These are phyloP conservation scores for Backusella tuberculispora DNA, from an alignment of 192 early-diverging fungal genomes.

Conservation along the genomic window DNA sequence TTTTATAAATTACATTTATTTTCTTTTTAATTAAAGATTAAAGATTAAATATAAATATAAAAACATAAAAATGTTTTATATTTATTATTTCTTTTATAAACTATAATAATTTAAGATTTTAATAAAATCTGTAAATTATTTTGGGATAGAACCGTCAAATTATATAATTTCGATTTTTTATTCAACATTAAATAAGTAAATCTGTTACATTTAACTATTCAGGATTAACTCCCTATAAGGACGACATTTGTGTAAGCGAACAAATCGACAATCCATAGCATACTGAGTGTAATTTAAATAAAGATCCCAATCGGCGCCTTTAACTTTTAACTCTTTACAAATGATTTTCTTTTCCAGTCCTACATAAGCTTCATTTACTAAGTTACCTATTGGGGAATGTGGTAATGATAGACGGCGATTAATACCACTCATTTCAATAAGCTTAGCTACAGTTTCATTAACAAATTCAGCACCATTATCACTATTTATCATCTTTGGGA, in stretches of 20 bases:
- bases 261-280: neutral
- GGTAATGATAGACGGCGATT: neutral
- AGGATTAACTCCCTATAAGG: too few species aligned
- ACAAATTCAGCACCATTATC: slow-evolving; percentile 2
- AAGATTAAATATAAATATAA: too few species aligned
- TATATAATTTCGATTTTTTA: too few species aligned
- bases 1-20: too few species aligned
- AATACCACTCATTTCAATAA: neutral
- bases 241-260: neutral
- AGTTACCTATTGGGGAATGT: slow-evolving; percentile 15
- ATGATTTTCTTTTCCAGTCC: neutral
- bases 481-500: neutral
- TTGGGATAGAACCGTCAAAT: too few species aligned
- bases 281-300: neutral
- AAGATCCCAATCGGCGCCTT: neutral
- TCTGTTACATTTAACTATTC: too few species aligned
- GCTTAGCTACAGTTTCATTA: neutral
- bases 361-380: neutral
- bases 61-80: too few species aligned
- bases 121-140: too few species aligned
- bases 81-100: too few species aligned
- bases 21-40: too few species aligned
- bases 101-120: too few species aligned
- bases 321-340: neutral
- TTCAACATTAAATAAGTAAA: too few species aligned